Evolutionary conservation across 2,329 filamentous ascomycete species (phyloP).

Genomic region (Trichoderma cornu-damae): DNA sequence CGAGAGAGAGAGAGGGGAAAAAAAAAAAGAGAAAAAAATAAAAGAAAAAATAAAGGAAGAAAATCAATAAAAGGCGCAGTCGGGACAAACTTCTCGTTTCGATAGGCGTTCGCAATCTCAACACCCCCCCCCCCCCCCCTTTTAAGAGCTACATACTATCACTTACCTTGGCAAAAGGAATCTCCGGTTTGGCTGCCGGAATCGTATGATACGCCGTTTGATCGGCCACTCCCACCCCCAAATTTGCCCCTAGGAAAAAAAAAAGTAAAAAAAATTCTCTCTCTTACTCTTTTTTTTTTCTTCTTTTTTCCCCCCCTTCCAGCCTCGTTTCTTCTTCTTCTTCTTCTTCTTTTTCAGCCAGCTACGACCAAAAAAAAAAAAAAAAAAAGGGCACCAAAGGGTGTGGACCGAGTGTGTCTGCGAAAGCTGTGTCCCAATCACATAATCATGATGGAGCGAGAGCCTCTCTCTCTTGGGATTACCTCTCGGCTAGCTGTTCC

Average conservation of each 20-base stretch:
- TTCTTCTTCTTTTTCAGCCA: too few species aligned
- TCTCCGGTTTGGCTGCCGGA: background rate
- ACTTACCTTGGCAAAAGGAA: background rate
- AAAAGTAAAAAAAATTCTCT: background rate
- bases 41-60: background rate
- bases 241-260: background rate
- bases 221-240: background rate
- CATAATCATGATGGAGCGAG: background rate
- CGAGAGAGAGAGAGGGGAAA: too few species aligned
- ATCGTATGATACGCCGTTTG: constrained; percentile 11
- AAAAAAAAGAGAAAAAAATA: too few species aligned
- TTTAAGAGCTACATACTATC: background rate
- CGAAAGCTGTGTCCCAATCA: background rate
- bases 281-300: background rate
- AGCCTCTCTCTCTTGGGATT: background rate
- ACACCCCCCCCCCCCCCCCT: background rate
- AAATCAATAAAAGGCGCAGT: background rate
- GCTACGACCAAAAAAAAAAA: too few species aligned
- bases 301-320: background rate
- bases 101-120: background rate
- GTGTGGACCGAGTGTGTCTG: too few species aligned
- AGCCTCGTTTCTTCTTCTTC: too few species aligned
- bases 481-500: background rate
- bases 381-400: too few species aligned
- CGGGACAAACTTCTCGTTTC: constrained; percentile 2